Conservation (phyloP, 805 yeast genomes). For the Pichia occidentalis region DNA sequence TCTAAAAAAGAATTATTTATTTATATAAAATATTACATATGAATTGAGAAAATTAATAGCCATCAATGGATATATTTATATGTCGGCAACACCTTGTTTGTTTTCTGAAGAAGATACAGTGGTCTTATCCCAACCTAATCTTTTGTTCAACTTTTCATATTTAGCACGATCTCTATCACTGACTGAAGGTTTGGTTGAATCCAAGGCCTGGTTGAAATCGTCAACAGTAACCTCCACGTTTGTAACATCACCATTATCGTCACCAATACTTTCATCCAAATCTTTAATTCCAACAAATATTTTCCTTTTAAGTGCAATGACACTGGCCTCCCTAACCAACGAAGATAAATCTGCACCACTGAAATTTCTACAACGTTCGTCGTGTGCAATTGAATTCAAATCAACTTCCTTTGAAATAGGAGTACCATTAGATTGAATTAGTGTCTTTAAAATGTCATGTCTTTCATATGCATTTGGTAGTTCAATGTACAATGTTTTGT, state of each 20-base stretch:
- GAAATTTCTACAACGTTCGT: slow-evolving; percentile 78
- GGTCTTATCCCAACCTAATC: slow-evolving; percentile 62
- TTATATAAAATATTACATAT: too few relatives aligned
- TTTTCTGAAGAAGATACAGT: not conserved
- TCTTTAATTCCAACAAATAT: slow-evolving; percentile 48
- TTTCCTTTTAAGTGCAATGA: slow-evolving; percentile 70
- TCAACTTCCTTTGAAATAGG: slow-evolving; percentile 66
- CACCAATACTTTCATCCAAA: slow-evolving; percentile 36
- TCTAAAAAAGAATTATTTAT: too few relatives aligned
- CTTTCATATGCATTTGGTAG: slow-evolving; percentile 77
- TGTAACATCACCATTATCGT: slow-evolving; percentile 16
- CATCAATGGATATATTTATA: too few relatives aligned
- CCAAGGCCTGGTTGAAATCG: slow-evolving; percentile 69
- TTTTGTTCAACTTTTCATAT: slow-evolving; percentile 66
- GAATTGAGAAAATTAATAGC: too few relatives aligned
- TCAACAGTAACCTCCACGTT: slow-evolving; percentile 47
- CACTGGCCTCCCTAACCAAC: slow-evolving; percentile 90
- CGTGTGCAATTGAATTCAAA: slow-evolving; percentile 55
- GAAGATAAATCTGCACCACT: slow-evolving; percentile 96
- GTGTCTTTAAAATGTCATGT: slow-evolving; percentile 72
- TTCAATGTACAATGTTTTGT: slow-evolving; percentile 87
- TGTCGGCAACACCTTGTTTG: slow-evolving; percentile 10
- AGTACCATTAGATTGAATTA: slow-evolving; percentile 63
- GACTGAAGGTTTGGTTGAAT: slow-evolving; percentile 81
- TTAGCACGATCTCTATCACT: slow-evolving; percentile 74